Base-by-base conservation (phyloP, 2,329 filamentous ascomycete species). In the Xylaria sp. region DNA sequence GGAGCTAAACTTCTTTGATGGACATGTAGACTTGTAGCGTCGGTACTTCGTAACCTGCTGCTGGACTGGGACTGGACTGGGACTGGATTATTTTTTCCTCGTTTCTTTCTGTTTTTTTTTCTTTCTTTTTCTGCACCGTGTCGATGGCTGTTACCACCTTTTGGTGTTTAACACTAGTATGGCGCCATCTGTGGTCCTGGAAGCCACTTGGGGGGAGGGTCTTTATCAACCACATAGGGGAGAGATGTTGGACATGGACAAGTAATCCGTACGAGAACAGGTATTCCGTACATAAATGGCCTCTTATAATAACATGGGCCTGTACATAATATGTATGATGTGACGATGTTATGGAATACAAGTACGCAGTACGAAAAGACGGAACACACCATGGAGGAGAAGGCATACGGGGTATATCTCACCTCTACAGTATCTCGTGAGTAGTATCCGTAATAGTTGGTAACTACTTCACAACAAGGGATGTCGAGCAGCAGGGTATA, bases 101-200 rank as follows among this genome's bases (percentile, higher is more conserved):
- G 39, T 59, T 62, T 30, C 23, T 30, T 5, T 30, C 23, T 39
- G 30, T 58, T 53, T 35, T 34, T 30, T 47, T 34, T 30, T 19
- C 54, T 62, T 51, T 35, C 39, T 63, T 59, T 63, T 59, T 48
- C 61, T 62, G 58, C 58, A 62, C 61, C 57, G 55, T 57, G 57
- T 60, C 49, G 52, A 63, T 57, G 23, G 23, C 23, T 30, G 53
- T 55, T 61, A 58, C 57, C 19, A 59, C 37, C 34, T 46, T 52
- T 50, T 51, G 62, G 57, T 55, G 62, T 46, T 50, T 46, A 55
- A 46, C 56, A 59, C 63, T 61, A 57, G 44, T 52, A 57, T 52
- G 4, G 53, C 50, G 49, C 35, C 51, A 44, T 61, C 57, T 58
- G 54, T 56, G 42, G 56, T 53, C 51, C 23, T 30, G 23, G 54